Conservation (phyloP, 176 grass and related monocot species). For the Raddia guianensis region DNA sequence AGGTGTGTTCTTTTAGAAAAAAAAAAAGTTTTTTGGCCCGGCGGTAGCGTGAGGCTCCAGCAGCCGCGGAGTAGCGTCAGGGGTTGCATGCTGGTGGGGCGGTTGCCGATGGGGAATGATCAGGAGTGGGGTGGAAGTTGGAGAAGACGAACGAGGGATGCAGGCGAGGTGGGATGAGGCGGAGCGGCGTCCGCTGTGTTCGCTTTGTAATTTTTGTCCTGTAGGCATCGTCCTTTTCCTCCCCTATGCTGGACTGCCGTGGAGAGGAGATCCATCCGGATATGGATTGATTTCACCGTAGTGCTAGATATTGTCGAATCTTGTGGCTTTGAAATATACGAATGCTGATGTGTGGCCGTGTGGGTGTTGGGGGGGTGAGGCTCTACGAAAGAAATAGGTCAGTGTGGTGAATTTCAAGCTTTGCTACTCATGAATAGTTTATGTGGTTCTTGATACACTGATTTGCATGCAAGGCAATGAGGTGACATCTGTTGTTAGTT, state of each 20-base stretch:
- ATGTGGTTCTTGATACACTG: conserved; percentile 13
- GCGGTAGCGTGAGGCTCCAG: not conserved
- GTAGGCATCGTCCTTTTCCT: not conserved
- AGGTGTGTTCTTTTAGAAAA: not conserved
- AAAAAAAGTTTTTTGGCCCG: not conserved
- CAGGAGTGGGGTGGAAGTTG: not conserved
- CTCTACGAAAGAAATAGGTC: not conserved
- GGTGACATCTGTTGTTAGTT: not conserved
- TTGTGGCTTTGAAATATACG: conserved; percentile 12
- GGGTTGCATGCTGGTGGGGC: not conserved
- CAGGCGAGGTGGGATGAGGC: not conserved
- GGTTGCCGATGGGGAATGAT: not conserved
- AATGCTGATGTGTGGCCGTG: not conserved
- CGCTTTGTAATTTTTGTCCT: not conserved
- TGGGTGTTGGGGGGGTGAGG: not conserved
- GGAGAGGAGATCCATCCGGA: conserved; percentile 15
- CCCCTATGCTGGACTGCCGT: not conserved
- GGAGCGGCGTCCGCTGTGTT: not conserved
- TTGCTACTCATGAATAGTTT: not conserved
- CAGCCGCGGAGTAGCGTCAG: not conserved
- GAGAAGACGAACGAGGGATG: conserved; percentile 1
- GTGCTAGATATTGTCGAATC: not conserved
- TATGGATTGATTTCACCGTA: not conserved
- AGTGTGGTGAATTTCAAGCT: not conserved
- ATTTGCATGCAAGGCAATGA: not conserved